phyloP scores from a whole-genome alignment of 1,139 yeast species.

The Taphrina deformans region DNA sequence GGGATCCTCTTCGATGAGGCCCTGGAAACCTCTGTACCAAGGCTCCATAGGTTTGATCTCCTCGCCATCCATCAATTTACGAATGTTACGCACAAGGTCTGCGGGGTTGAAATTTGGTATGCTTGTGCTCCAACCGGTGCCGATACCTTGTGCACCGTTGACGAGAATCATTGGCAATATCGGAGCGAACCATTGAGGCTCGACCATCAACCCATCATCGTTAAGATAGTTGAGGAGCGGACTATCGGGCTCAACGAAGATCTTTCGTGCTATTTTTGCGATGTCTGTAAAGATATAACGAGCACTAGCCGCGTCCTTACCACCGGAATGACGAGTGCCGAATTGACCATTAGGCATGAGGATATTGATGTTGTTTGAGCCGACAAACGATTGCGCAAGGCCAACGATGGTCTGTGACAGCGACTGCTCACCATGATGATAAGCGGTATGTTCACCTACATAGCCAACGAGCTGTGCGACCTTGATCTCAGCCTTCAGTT shows the following conservation, averaged over 20 bases:
- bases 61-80: conserved; percentile 70
- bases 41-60: conserved; percentile 76
- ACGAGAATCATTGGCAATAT: conserved; percentile 88
- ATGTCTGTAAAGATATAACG: conserved; percentile 93
- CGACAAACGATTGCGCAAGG: conserved; percentile 91
- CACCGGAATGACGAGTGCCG: conserved; percentile 96
- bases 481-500: conserved; percentile 73
- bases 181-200: conserved; percentile 95
- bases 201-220: conserved; percentile 92
- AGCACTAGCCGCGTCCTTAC: conserved; percentile 98
- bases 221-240: conserved; percentile 76
- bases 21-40: conserved; percentile 97
- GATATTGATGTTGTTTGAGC: conserved; percentile 82
- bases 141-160: conserved; percentile 97
- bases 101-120: conserved; percentile 87
- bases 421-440: conserved; percentile 94
- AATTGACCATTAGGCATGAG: conserved; percentile 92
- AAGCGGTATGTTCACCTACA: conserved; percentile 84
- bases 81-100: conserved; percentile 75
- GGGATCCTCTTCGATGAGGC: conserved; percentile 59
- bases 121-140: conserved; percentile 97
- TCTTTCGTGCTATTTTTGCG: conserved; percentile 67
- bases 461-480: conserved; percentile 92
- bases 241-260: conserved; percentile 79
- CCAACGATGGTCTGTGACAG: conserved; percentile 87